Conservation (phyloP, 768 basidiomycete species). For the Tremella fuciformis region DNA sequence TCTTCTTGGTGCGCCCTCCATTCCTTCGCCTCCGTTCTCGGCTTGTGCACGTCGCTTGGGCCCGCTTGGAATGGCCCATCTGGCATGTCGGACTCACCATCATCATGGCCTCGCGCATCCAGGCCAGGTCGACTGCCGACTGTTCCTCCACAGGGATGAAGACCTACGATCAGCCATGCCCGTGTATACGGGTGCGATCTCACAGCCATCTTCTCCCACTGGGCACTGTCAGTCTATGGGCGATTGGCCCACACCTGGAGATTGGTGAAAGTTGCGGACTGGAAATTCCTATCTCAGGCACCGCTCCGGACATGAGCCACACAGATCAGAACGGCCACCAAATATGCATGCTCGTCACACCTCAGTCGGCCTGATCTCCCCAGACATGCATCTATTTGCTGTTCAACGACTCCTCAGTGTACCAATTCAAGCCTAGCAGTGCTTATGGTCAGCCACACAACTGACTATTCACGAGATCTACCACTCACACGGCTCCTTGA, state of each 20-base stretch:
- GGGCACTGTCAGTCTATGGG: no score
- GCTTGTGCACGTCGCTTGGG: slow-evolving; percentile 9
- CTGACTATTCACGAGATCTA: neutral
- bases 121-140: slow-evolving; percentile 54
- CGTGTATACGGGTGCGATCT: no score
- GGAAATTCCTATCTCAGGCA: no score
- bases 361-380: neutral
- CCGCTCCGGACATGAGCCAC: no score
- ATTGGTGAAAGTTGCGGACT: neutral
- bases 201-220: no score
- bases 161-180: slow-evolving; percentile 12
- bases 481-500: slow-evolving; percentile 64
- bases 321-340: no score
- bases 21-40: slow-evolving; percentile 10
- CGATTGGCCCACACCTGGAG: no score
- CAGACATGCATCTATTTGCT: neutral
- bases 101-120: slow-evolving; percentile 78
- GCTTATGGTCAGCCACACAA: slow-evolving; percentile 21
- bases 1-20: no score
- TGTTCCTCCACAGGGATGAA: slow-evolving; percentile 53
- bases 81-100: slow-evolving; percentile 60
- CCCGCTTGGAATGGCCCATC: slow-evolving; percentile 4
- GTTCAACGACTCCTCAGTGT: slow-evolving; percentile 44
- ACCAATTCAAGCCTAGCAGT: slow-evolving; percentile 51
- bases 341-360: neutral